A percentile compares a stretch with the other conserved stretches of the same genome.
Conservation (phyloP, 163 green algal species). For the Volvox carteri region DNA sequence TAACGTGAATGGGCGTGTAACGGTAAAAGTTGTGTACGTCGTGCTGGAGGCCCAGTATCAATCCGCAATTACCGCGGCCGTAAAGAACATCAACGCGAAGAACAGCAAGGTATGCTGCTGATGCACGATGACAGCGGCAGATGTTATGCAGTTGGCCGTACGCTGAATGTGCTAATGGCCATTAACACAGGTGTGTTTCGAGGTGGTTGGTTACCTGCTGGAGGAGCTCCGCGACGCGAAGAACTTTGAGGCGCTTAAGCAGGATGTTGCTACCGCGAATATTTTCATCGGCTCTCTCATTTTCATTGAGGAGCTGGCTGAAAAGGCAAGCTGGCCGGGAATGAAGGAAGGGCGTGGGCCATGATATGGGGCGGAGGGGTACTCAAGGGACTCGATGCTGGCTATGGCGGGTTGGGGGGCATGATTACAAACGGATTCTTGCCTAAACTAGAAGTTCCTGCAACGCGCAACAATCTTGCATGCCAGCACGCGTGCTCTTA, state of each 20-base stretch:
- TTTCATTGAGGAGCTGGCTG: conserved; percentile 99
- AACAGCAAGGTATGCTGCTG: conserved; percentile 76
- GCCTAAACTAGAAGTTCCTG: too few relatives aligned
- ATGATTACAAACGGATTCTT: too few relatives aligned
- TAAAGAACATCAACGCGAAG: conserved; percentile 95
- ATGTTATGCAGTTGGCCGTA: neutral
- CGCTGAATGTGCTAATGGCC: too few relatives aligned
- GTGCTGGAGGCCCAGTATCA: conserved; percentile 99
- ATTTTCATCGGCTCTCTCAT: conserved; percentile 99
- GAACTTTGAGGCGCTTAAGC: conserved; percentile 93
- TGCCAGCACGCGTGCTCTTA: too few relatives aligned
- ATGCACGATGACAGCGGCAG: neutral
- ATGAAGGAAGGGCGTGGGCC: too few relatives aligned
- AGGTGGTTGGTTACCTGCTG: conserved; percentile 98
- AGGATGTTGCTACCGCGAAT: conserved; percentile 91
- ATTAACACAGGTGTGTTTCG: conserved; percentile 85
- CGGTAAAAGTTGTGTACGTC: conserved; percentile 98
- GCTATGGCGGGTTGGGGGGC: too few relatives aligned
- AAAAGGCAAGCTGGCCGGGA: conserved; percentile 95
- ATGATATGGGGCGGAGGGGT: too few relatives aligned
- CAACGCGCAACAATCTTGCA: too few relatives aligned
- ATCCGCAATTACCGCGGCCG: conserved; percentile 88
- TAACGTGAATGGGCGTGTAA: conserved; percentile 76
- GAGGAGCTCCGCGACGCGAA: conserved; percentile 95
- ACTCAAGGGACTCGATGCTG: too few relatives aligned